Conservation (phyloP, 257 asterid genomes). For the Coffea eugenioides region DNA sequence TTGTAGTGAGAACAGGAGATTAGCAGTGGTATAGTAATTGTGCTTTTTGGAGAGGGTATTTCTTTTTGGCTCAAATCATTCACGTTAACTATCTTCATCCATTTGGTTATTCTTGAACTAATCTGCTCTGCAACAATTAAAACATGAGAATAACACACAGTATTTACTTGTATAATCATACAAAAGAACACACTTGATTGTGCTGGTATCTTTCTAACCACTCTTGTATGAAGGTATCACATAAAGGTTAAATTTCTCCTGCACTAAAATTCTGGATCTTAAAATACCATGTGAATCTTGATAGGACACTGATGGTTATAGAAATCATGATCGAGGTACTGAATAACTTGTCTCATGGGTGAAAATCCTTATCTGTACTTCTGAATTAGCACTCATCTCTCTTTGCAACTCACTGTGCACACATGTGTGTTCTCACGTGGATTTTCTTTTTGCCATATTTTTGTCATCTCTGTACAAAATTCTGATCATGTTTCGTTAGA, state of each 20-base stretch:
- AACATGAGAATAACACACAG: not conserved
- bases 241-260: not conserved
- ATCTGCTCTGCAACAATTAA: not conserved
- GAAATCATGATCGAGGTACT: no score
- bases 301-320: not conserved
- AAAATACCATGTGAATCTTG: not conserved
- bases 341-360: no score
- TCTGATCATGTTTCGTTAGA: not conserved
- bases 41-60: not conserved
- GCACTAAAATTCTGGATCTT: not conserved
- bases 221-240: not conserved
- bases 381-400: no score
- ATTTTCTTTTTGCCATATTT: not conserved
- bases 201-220: not conserved
- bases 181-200: not conserved
- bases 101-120: slow-evolving; percentile 2
- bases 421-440: not conserved
- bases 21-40: not conserved
- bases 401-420: no score
- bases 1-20: not conserved
- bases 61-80: not conserved
- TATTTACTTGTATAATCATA: not conserved
- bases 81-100: not conserved
- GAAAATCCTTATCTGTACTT: no score
- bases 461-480: not conserved